Evolutionary conservation across 2,329 filamentous ascomycete genomes (phyloP).

Genomic region (Fusarium compactum): DNA sequence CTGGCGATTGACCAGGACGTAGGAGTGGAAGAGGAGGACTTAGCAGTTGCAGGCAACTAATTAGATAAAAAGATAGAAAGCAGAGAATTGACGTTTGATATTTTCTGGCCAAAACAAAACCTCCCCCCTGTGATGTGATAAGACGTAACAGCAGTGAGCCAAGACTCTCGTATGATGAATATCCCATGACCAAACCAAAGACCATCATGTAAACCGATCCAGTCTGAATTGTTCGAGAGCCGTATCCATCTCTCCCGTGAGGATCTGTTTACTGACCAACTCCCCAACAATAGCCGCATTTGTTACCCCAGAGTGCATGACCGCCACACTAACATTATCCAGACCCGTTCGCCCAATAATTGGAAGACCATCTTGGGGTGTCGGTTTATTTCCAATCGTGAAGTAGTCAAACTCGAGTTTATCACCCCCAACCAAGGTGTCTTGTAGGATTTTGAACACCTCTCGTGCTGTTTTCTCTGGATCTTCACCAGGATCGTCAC

Average conservation of each 20-base stretch:
- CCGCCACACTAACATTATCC: conserved; percentile 22
- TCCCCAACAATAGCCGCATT: conserved; percentile 34
- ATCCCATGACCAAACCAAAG: no score
- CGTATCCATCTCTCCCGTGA: not conserved
- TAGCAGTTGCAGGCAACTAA: not conserved
- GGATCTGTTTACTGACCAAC: conserved; percentile 22
- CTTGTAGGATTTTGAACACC: conserved; percentile 11
- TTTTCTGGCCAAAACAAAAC: not conserved
- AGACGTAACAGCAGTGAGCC: not conserved
- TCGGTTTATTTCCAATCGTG: conserved; percentile 27
- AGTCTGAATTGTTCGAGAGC: not conserved
- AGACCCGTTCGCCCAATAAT: conserved; percentile 30
- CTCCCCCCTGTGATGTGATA: accelerated
- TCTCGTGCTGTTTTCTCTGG: conserved; percentile 17
- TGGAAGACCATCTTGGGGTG: conserved; percentile 21
- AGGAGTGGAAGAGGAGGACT: not conserved
- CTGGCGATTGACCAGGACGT: not conserved
- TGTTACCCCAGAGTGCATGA: conserved; percentile 37
- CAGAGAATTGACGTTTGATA: not conserved
- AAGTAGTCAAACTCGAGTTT: conserved; percentile 16
- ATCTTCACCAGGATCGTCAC: conserved; percentile 26
- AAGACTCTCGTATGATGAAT: not conserved
- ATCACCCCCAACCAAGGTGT: not conserved
- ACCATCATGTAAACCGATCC: not conserved
- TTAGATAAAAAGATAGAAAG: not conserved